Base-by-base conservation (phyloP, 768 basidiomycete genomes). In the Antrodiella citrinella region DNA sequence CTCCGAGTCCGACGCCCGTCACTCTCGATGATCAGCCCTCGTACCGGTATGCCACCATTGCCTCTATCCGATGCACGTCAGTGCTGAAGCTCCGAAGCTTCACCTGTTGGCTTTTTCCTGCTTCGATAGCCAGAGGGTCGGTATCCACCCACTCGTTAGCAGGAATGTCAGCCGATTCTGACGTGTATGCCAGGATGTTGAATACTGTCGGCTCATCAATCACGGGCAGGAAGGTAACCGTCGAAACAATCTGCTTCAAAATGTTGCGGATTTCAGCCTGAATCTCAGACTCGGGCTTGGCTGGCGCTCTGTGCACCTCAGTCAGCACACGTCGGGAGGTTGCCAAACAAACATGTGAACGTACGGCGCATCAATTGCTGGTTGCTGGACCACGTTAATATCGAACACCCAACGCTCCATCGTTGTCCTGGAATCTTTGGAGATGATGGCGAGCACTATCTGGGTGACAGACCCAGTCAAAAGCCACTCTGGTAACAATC, bases 401-500 rank as follows among this genome's bases (percentile, higher is more conserved):
- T 98, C 94, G 65, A 99, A 98, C 44, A 97, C 93, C 96, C 96
- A 99, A 55, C 96, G 79, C 67, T 99, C 96, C 43, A 97, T 78
- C 7, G 94, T 86, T 47, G 85, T 81, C 26, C 91, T 77, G 7
- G 91, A 86, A 61, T 98, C 95, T 63, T 95, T 92, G 10, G 91
- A 91, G 54, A 98, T 91, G 67, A 99, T 95, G 22, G 90, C 94
- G 19, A 97, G 81, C 7, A 97, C 94, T 1, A 98, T 78, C 55
- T 97, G 90, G 4, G 91, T 94, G 39, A 99, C 91, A 10, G 90
- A 84, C 10, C 91, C 90, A 4, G 84, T 86, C 49, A 97, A 72
- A 38, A 99, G 80, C 96, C 96, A 99, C 59, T 91, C 95, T 98
- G 58, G 12, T 10, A 25, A 26, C 39, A 13, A 41, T 15, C 20